Base-by-base conservation (phyloP, 371 early-diverging fungal species). In the Saksenaea vasiformis region DNA sequence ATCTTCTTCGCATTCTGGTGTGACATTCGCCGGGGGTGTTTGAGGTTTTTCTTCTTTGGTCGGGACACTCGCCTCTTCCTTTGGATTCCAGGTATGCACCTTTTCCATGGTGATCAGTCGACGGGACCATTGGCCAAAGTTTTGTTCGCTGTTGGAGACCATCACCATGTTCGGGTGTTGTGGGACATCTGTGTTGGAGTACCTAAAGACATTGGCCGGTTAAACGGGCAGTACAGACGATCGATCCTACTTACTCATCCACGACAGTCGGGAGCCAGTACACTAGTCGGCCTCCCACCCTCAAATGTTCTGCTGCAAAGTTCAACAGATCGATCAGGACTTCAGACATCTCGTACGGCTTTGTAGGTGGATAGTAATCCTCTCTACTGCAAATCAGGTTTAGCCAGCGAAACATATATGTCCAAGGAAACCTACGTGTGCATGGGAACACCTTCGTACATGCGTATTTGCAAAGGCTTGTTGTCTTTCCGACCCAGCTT, bases 101-200 rank as follows among this genome's bases (percentile, higher is more conserved):
- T 98, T 98, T 71, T 96, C 96, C 95, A 98, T 94, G 0, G 96
- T 95, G 27, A 97, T 91, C 47, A 98, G 75, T 56, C 97, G 80
- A n/a, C 98, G 86, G 35, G 90, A 86, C 98, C 98, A 98, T 62
- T 86, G 85, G 2, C 95, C 95, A 82, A 97, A 97, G 61, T 85
- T 86, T 71, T 98, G 98, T 69, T 94, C 95, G 67, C 93, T 91
- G 67, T 96, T 95, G 13, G 94, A 87, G 3, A 96, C 74, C 9
- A 97, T 71, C 11, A 77, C 74, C 77, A 98, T 80, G 44, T 85
- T 84, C 2, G 93, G 94, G 67, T 97, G 98, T 11, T 76, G 66
- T 10, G 98, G 98, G 3, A 97, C 76, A 70, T 96, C 97, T 27
- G 79, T 70, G 28, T 85, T 88, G 5, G 82, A 73, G 66, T 94